Evolutionary conservation across 1,139 yeast species (phyloP), one percentile per base, ranked within the genome.

Genomic region (Candida sp.): DNA sequence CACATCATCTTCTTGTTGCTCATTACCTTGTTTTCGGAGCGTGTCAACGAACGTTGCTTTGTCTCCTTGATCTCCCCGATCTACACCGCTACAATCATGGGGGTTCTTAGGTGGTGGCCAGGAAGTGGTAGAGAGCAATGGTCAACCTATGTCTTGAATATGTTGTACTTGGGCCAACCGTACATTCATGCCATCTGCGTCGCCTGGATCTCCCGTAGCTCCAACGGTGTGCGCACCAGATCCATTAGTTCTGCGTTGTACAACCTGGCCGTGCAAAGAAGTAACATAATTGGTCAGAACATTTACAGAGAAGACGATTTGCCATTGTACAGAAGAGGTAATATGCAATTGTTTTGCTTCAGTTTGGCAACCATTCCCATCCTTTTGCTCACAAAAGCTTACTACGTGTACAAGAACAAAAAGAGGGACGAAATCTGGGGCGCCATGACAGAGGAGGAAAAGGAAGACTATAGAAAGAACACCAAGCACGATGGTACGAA

Each of bases 241-340:
- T 80, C 90, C 0, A 80, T 86, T 7, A 75, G 85, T 12, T 49
- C 59, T 3, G 85, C 92, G 0, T 53, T 86, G 37, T 84, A 84
- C 63, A 87, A 86, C 61, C 84, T 86, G 71, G 73, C 73, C 56
- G 84, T 81, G 1, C 91, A 86, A 63, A 64, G 80, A 1, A 86
- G 86, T 1, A 65, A 70, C 43, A 80, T 86, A 48, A 70, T 79
- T 7, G 69, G 80, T 3, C 69, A 81, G 11, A 81, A 84, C 58
- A 74, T 85, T 26, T 87, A 86, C 64, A 72, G 85, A 50, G 63
- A 66, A 0, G 78, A 76, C 46, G 92, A 87, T 61, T 75, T 75
- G 27, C 92, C 92, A 1, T 60, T 70, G 27, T 87, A 86, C 61
- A 73, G 72, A 45, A 66, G 80, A 27, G 92, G 91, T 30, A 85